phyloP scores from a whole-genome alignment of 345 rosid genomes.

The Lepidium sativum region DNA sequence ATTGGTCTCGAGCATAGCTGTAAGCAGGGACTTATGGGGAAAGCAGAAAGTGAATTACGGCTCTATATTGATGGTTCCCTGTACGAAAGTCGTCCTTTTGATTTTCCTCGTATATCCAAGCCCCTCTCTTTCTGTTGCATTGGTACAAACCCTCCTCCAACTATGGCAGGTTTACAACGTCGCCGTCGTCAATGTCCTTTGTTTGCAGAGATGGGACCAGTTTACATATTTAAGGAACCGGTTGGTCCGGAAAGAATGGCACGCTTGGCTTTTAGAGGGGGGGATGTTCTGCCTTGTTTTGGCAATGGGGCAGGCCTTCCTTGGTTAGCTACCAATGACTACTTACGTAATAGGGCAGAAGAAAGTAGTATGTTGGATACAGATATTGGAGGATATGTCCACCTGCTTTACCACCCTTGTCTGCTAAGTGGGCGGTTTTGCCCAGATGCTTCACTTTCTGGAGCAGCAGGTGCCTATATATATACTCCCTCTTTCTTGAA shows the following conservation, averaged over 20 bases:
- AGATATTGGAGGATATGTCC: constrained; percentile 78
- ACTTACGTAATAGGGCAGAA: constrained; percentile 50
- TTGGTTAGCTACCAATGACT: constrained; percentile 80
- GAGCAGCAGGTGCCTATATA: constrained; percentile 71
- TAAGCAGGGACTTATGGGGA: constrained; percentile 85
- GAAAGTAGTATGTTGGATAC: constrained; percentile 81
- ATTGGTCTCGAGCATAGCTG: constrained; percentile 85
- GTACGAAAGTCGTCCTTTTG: constrained; percentile 91
- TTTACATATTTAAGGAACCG: constrained; percentile 96
- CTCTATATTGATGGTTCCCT: constrained; percentile 88
- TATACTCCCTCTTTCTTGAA: neutral
- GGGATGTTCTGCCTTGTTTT: constrained; percentile 83
- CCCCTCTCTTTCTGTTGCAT: constrained; percentile 96
- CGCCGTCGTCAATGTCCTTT: constrained; percentile 98
- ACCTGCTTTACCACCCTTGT: constrained; percentile 88
- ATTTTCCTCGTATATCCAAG: constrained; percentile 88
- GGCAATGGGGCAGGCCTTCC: constrained; percentile 95
- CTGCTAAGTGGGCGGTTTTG: constrained; percentile 89
- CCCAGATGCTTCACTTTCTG: constrained; percentile 93
- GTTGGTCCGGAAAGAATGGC: constrained; percentile 89
- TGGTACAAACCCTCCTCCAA: constrained; percentile 98
- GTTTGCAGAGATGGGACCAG: constrained; percentile 98
- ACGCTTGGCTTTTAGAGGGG: constrained; percentile 91
- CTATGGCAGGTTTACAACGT: constrained; percentile 96
- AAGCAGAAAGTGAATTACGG: constrained; percentile 90